Evolutionary conservation across 2,329 filamentous ascomycete genomes (phyloP).

Genomic region (Cryphonectria japonica): DNA sequence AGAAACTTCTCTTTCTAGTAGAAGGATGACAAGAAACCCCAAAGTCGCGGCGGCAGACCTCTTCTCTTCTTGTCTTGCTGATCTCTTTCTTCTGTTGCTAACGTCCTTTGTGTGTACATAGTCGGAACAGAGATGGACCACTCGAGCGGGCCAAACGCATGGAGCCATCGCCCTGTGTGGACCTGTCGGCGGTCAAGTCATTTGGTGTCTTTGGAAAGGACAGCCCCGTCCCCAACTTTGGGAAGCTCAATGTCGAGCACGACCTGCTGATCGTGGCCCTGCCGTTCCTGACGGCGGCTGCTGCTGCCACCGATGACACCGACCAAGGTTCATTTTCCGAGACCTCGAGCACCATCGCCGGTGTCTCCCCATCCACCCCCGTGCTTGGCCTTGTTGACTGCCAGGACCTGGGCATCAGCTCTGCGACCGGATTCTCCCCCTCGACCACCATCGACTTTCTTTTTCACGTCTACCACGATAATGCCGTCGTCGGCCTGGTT

Average conservation of each 20-base stretch:
- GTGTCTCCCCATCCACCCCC: slow-evolving; percentile 22
- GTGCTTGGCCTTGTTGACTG: slow-evolving; percentile 31
- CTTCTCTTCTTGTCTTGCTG: not conserved
- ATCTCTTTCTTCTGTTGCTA: not conserved
- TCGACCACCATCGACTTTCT: slow-evolving; percentile 26
- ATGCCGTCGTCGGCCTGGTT: slow-evolving; percentile 30
- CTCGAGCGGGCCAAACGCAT: slow-evolving; percentile 23
- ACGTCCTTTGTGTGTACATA: slow-evolving; percentile 6
- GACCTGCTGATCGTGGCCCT: slow-evolving; percentile 31
- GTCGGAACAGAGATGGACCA: slow-evolving; percentile 12
- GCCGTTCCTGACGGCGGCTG: slow-evolving; percentile 19
- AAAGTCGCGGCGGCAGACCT: not conserved
- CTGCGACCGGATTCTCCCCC: slow-evolving; percentile 9
- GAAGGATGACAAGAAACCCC: not conserved
- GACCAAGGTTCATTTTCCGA: slow-evolving; percentile 27
- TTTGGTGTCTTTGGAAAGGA: slow-evolving; percentile 31
- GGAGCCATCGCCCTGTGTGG: slow-evolving; percentile 27
- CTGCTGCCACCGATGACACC: slow-evolving; percentile 18
- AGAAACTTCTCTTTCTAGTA: not conserved
- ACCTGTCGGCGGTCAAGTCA: slow-evolving; percentile 28
- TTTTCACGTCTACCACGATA: slow-evolving; percentile 26
- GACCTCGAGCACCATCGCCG: slow-evolving; percentile 29
- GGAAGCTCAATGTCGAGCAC: slow-evolving; percentile 27
- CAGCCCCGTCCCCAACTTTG: slow-evolving; percentile 27
- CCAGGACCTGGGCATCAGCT: slow-evolving; percentile 25